Base-by-base conservation (phyloP, 345 rosid species). In the Gossypium australe region DNA sequence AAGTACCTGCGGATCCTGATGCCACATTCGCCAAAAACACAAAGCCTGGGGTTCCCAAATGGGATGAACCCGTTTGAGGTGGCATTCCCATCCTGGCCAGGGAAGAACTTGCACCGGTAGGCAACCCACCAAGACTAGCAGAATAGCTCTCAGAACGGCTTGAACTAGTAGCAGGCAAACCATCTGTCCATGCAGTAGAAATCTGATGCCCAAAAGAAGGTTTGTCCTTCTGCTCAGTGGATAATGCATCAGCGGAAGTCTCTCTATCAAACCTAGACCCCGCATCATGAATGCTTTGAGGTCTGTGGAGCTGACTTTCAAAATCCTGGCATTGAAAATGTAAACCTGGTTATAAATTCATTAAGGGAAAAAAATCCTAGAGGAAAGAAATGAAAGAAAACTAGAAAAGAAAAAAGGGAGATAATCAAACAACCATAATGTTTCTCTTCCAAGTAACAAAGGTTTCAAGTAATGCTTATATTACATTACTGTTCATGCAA, bases 211-310 rank as follows among this genome's bases (percentile, higher is more conserved):
- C 85, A 67, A 64, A 76, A 66, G 80, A 61, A 73, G 76, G 53
- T 70, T 77, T 77, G 17, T 88, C 93, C 80, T 83, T 87, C 78
- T 82, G 94, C 75, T 92, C 95, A 45, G 76, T 75, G 68, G 89
- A 78, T 59, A 79, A 76, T 41, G 85, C 77, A 63, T 85, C 86
- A 13, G 87, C 7, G 41, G 41, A 75, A 56, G 80, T 83, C 47
- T 78, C 89, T 71, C 75, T 75, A 57, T 86, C 89, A 78, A 80
- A 77, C 29, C 41, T 5, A 34, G 91, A 59, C 73, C 80, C 86
- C 16, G 34, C 68, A 67, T 78, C 86, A 67, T 75, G 87, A 53
- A 79, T 41, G 67, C 66, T 75, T 79, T 72, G 84, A 11, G 88
- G 78, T 81, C 80, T 89, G 67, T 51, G 75, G 64, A 84, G 81